Base-by-base conservation (phyloP, 2,329 filamentous ascomycete species). In the Septoria petroselini region DNA sequence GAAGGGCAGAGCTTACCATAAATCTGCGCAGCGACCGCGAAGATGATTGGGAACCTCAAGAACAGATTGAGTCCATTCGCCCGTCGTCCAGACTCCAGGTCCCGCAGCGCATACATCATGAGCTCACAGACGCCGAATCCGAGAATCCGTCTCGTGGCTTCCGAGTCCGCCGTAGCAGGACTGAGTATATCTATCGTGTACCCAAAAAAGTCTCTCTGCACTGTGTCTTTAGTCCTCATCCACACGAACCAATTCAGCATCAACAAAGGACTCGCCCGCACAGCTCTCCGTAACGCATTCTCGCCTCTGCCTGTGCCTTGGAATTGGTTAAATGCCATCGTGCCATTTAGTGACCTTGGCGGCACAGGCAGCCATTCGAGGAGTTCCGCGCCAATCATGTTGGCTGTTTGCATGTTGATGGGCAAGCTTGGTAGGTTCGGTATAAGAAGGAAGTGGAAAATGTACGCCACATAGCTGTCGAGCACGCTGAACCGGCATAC, bases 331-430 rank as follows among this genome's bases (percentile, higher is more conserved):
- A 59, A 66, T 1, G 63, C 56, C 61, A 66, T 65, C 1, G 54
- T 63, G 7, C 59, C 64, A 12, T 29, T 53, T 48, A 61, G 35
- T 4, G 53, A 48, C 17, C 56, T 45, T 18, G 56, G 45, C 18
- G 67, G 67, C 2, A 50, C 42, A n/a, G 65, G 62, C 0, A 70
- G 54, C 37, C 50, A 63, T 9, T 68, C 62, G 2, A 69, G 42
- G 15, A 49, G 54, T 14, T 63, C 60, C 3, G 65, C 64, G 52
- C 55, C 57, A 11, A 59, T 33, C 1, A 55, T 31, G 3, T 41
- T 48, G 11, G 58, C 52, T 2, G 49, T 48, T 14, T 40, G 40
- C n/a, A 58, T 35, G 15, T 56, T 44, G 4, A 50, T 38, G 8
- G 54, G 14, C 9, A 55, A 39, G 15, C 55, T 56, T 2, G 42